Conservation (phyloP, 768 basidiomycete species). For the Candolleomyces aberdarensis region DNA sequence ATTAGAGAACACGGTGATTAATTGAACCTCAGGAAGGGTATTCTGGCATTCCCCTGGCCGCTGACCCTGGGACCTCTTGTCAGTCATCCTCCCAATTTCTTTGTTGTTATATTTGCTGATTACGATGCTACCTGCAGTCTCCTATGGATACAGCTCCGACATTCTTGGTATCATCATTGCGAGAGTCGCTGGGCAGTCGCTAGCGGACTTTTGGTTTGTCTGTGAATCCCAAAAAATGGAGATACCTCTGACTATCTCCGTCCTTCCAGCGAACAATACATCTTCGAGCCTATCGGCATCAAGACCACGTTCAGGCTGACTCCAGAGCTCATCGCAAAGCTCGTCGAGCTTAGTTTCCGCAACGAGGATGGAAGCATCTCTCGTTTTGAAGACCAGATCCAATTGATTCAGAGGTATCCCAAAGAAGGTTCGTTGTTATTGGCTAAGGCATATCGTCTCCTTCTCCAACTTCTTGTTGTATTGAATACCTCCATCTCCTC, state of each 20-base stretch:
- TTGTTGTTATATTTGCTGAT: not conserved
- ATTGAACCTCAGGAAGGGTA: conserved; percentile 15
- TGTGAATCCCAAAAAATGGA: not conserved
- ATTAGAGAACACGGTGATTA: not conserved
- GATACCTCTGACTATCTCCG: not conserved
- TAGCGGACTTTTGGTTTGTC: conserved; percentile 28
- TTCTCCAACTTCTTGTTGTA: conserved; percentile 1
- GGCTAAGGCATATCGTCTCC: not conserved
- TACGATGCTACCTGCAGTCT: conserved; percentile 12
- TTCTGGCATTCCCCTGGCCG: conserved; percentile 23
- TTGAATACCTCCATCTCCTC: not conserved
- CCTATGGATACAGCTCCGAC: conserved; percentile 29
- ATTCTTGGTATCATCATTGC: conserved; percentile 29
- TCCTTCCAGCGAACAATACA: conserved; percentile 22
- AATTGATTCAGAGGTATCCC: conserved; percentile 11
- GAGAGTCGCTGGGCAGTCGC: conserved; percentile 21
- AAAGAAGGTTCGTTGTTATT: not conserved
- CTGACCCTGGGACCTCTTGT: conserved; percentile 29
- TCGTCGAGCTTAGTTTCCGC: conserved; percentile 20
- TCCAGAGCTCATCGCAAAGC: conserved; percentile 16
- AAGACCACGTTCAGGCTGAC: conserved; percentile 25
- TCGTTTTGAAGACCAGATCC: conserved; percentile 13
- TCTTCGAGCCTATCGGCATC: conserved; percentile 28
- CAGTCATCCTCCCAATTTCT: not conserved
- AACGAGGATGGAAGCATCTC: conserved; percentile 17